Evolutionary conservation across 2,329 filamentous ascomycete species (phyloP).

Genomic region (Peltaster fructicola): DNA sequence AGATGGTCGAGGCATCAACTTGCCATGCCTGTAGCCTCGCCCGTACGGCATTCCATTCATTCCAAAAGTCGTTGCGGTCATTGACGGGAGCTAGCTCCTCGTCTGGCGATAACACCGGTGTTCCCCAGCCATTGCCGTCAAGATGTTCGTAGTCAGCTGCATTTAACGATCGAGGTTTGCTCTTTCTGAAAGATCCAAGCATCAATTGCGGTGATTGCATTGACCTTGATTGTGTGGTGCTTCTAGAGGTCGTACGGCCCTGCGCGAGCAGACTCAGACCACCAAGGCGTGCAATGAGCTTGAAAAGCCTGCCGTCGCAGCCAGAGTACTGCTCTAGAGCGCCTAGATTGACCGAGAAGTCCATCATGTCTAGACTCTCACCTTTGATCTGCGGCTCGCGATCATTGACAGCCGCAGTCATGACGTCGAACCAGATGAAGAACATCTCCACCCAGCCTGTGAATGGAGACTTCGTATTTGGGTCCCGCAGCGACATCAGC

Average conservation of each 20-base stretch:
- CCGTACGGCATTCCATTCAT: slow-evolving; percentile 69
- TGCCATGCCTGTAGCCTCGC: slow-evolving; percentile 65
- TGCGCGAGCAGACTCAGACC: slow-evolving; percentile 73
- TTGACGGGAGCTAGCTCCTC: slow-evolving; percentile 26
- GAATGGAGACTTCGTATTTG: slow-evolving; percentile 42
- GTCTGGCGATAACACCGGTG: slow-evolving; percentile 18
- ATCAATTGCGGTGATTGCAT: too few relatives aligned
- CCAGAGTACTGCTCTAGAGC: slow-evolving; percentile 73
- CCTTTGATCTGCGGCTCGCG: slow-evolving; percentile 64
- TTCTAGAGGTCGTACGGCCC: slow-evolving; percentile 28
- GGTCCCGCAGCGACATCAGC: slow-evolving; percentile 59
- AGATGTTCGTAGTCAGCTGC: slow-evolving; percentile 37
- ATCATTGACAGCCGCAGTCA: slow-evolving; percentile 82
- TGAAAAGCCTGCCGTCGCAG: slow-evolving; percentile 75
- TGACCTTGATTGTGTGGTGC: too few relatives aligned
- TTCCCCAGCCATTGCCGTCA: slow-evolving; percentile 30
- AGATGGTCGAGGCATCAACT: slow-evolving; percentile 33
- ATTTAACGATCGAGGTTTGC: slow-evolving; percentile 8
- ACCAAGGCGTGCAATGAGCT: slow-evolving; percentile 65
- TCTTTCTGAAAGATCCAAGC: too few relatives aligned
- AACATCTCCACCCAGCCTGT: slow-evolving; percentile 82
- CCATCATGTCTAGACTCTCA: slow-evolving; percentile 43
- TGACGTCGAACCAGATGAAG: slow-evolving; percentile 88
- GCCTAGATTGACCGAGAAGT: slow-evolving; percentile 48
- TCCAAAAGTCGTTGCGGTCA: slow-evolving; percentile 49